phyloP scores from a whole-genome alignment of 1,284 basidiomycete genomes.

The Malassezia psittaci region DNA sequence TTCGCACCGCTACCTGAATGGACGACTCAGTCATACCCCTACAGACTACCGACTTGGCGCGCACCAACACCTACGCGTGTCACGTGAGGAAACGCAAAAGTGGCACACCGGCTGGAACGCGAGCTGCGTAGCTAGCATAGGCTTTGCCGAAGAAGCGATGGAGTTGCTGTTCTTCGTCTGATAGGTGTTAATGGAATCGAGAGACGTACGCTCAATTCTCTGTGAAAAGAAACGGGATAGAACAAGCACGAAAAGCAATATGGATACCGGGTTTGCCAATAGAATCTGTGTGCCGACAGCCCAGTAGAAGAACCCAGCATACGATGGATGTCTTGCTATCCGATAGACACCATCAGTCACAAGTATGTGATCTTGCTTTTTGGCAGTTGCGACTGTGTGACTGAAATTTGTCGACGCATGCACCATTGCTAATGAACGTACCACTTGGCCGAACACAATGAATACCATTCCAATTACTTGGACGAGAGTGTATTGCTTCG shows the following conservation, averaged over 20 bases:
- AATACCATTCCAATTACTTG: constrained; percentile 54
- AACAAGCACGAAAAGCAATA: constrained; percentile 57
- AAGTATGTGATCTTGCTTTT: constrained; percentile 34
- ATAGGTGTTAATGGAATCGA: background rate
- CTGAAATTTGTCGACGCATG: constrained; percentile 88
- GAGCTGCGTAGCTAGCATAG: constrained; percentile 61
- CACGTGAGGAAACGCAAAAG: constrained; percentile 27
- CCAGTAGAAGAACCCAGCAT: constrained; percentile 97
- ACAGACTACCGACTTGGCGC: background rate
- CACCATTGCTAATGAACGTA: constrained; percentile 87
- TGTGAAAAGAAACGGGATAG: constrained; percentile 77
- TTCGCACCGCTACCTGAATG: constrained; percentile 31
- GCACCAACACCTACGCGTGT: constrained; percentile 2
- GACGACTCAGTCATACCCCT: constrained; percentile 26
- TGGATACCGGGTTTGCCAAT: constrained; percentile 72
- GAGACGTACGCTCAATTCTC: constrained; percentile 58
- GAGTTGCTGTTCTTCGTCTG: constrained; percentile 65
- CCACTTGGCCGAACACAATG: constrained; percentile 62
- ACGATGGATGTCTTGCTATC: constrained; percentile 87
- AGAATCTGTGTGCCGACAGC: constrained; percentile 87
- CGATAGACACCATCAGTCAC: constrained; percentile 51
- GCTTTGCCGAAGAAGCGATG: constrained; percentile 70
- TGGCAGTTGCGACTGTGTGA: constrained; percentile 52
- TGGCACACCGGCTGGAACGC: constrained; percentile 63
- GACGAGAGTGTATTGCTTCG: constrained; percentile 8